Conservation (phyloP, 1,139 yeast species). For the Saccharomycopsis hybrid region DNA sequence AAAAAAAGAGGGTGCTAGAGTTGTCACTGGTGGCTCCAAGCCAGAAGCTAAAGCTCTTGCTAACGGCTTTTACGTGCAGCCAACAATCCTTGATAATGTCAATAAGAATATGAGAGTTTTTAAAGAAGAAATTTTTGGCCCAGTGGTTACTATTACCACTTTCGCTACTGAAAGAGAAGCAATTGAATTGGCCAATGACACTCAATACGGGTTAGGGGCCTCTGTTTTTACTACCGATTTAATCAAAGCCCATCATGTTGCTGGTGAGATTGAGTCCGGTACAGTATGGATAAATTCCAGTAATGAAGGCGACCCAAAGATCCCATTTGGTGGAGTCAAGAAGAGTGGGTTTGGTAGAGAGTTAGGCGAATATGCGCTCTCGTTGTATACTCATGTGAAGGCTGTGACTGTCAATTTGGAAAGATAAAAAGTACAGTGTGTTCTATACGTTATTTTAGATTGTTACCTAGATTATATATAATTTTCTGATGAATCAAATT, state of each 20-base stretch:
- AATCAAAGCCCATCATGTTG: slow-evolving; percentile 51
- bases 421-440: not conserved
- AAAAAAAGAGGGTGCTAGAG: slow-evolving; percentile 63
- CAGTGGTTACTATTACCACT: slow-evolving; percentile 74
- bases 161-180: slow-evolving; percentile 71
- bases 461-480: no score
- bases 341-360: slow-evolving; percentile 86
- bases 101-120: slow-evolving; percentile 52
- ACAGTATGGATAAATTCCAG: slow-evolving; percentile 83
- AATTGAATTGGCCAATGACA: slow-evolving; percentile 60
- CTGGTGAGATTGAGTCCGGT: slow-evolving; percentile 68
- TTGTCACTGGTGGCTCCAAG: slow-evolving; percentile 57
- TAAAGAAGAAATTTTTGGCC: slow-evolving; percentile 81
- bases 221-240: slow-evolving; percentile 68
- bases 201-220: slow-evolving; percentile 74
- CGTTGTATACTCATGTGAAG: slow-evolving; percentile 71
- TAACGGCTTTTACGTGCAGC: slow-evolving; percentile 59
- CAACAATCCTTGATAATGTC: slow-evolving; percentile 63
- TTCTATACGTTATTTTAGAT: no score
- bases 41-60: slow-evolving; percentile 33
- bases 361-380: slow-evolving; percentile 76
- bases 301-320: slow-evolving; percentile 66
- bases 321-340: slow-evolving; percentile 83
- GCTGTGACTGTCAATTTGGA: slow-evolving; percentile 9
- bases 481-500: no score